Conservation (phyloP, 768 basidiomycete species). For the Rhodosporidiobolus odoratus region DNA sequence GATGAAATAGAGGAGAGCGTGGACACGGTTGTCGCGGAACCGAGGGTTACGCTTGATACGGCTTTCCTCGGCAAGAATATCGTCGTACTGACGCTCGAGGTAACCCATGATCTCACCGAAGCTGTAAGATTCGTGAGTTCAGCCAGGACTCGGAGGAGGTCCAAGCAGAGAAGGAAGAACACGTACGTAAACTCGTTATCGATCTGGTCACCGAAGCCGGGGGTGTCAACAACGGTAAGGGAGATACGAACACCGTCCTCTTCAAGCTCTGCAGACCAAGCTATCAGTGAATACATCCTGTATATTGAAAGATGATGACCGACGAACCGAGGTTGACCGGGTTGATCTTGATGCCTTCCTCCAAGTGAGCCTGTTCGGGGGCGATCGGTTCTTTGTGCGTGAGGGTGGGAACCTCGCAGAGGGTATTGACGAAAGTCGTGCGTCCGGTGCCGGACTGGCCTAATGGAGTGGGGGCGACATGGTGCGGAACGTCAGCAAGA, state of each 20-base stretch:
- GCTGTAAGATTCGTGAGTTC: constrained; percentile 48
- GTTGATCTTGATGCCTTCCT: constrained; percentile 90
- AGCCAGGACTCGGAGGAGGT: not conserved
- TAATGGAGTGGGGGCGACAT: constrained; percentile 45
- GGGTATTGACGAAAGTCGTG: constrained; percentile 98
- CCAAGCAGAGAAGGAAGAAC: not conserved
- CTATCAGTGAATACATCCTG: not conserved
- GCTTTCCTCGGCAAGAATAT: constrained; percentile 95
- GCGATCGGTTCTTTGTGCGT: constrained; percentile 77
- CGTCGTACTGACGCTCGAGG: constrained; percentile 97
- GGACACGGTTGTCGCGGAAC: constrained; percentile 96
- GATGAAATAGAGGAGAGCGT: constrained; percentile 96
- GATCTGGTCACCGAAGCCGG: constrained; percentile 97
- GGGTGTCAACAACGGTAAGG: constrained; percentile 95
- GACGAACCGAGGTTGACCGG: constrained; percentile 78
- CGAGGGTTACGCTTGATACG: constrained; percentile 99
- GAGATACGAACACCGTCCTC: constrained; percentile 98
- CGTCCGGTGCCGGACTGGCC: constrained; percentile 81
- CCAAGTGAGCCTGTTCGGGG: constrained; percentile 84
- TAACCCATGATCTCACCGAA: constrained; percentile 96
- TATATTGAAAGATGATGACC: not conserved
- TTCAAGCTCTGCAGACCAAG: constrained; percentile 67
- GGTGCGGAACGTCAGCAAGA: not conserved
- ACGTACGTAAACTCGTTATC: constrained; percentile 97
- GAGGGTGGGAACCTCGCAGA: constrained; percentile 81